Base-by-base conservation (phyloP, 2,329 filamentous ascomycete genomes). In the Verticillium alfalfae region DNA sequence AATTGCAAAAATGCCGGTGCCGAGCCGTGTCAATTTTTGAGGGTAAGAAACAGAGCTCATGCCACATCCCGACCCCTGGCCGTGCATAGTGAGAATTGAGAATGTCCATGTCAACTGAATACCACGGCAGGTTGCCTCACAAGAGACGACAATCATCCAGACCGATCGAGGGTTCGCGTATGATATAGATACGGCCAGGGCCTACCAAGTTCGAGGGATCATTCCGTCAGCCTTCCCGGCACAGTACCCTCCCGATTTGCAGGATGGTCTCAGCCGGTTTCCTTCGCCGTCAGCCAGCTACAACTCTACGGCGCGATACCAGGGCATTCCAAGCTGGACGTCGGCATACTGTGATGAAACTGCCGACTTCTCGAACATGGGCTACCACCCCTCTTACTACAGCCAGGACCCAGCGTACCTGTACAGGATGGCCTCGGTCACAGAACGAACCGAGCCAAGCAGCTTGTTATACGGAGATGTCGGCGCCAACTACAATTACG, bases 1-100 rank as follows among this genome's bases (percentile, higher is more conserved):
- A 96, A 93, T 73, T 98, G 94, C 79, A 89, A 87, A 69, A 86
- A 81, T 64, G 89, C 93, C 59, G 89, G 90, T 13, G 79, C 84
- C 34, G 84, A 88, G 26, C 79, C 82, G 6, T 97, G 94, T 72
- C 85, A 88, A 62, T 97, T 96, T 70, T 79, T 96, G 65, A 84
- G 94, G 75, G 94, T 96, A 81, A 71, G 76, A 62, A 63, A 57
- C 57, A 59, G 26, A 31, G 26, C 60, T 16, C 16, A n/a, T 34
- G 16, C 36, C 54, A 15, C 41, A 34, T 6, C 26, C 26, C 26
- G 5, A 31, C 26, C 26, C 26, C 26, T 31, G 26, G 26, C 26
- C 16, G n/a, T 18, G 10, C 12, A 22, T 26, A 22, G 39, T 5
- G n/a, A 52, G n/a, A 52, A 8, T n/a, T 52, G 26, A 31, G 26